phyloP scores from a whole-genome alignment of 768 basidiomycete genomes.

The Xerocomus brunneocitrinus region DNA sequence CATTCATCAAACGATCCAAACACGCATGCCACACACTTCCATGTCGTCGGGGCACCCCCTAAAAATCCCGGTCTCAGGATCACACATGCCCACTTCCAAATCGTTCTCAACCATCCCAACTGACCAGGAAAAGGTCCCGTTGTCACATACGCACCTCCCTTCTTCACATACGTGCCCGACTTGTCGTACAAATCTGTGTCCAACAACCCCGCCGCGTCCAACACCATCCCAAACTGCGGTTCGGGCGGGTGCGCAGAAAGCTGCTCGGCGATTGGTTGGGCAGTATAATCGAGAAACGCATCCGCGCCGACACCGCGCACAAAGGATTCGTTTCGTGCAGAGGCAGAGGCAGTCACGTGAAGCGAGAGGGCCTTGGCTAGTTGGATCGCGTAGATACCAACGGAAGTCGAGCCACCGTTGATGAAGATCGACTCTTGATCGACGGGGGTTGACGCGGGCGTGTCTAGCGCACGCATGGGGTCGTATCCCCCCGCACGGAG shows the following conservation, averaged over 20 bases:
- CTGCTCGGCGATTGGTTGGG: constrained; percentile 43
- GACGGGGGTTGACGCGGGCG: background rate
- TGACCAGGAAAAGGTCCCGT: constrained; percentile 43
- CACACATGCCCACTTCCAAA: background rate
- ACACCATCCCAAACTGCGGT: constrained; percentile 51
- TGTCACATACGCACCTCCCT: constrained; percentile 49
- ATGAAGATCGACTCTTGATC: constrained; percentile 54
- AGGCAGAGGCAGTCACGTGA: constrained; percentile 55
- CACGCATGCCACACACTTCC: constrained; percentile 35
- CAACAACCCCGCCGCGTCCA: constrained; percentile 53
- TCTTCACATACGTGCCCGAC: constrained; percentile 48
- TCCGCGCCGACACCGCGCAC: constrained; percentile 63
- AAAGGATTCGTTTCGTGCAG: constrained; percentile 52
- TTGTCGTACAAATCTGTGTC: constrained; percentile 47
- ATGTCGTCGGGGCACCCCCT: constrained; percentile 48
- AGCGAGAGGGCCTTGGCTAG: constrained; percentile 63
- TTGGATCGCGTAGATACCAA: constrained; percentile 70
- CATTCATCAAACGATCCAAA: background rate
- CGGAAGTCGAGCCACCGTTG: constrained; percentile 65
- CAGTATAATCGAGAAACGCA: constrained; percentile 63
- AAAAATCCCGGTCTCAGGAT: constrained; percentile 41
- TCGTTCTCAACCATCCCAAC: constrained; percentile 14
- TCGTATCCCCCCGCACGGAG: constrained; percentile 46
- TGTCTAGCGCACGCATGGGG: constrained; percentile 28
- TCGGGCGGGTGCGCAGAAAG: constrained; percentile 43